Evolutionary conservation across 2,329 filamentous ascomycete species (phyloP).

Genomic region (Paraconiothyrium sp.): DNA sequence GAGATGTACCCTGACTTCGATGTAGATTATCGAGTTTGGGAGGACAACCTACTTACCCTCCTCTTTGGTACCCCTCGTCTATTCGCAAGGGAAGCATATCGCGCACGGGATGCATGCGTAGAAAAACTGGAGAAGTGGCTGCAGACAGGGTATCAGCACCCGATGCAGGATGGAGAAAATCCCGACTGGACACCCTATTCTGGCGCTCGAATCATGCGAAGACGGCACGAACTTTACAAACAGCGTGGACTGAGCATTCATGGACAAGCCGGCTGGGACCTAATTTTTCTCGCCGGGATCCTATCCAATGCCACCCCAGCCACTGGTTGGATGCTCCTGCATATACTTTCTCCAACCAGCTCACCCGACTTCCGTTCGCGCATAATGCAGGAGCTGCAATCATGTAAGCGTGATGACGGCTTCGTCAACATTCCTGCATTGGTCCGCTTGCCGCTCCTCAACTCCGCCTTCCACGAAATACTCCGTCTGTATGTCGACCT

Average conservation of each 20-base stretch:
- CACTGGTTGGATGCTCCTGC: conserved; percentile 1
- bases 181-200: conserved; percentile 4
- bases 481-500: conserved; percentile 8
- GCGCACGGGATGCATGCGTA: conserved; percentile 7
- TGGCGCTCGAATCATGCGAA: conserved; percentile 4
- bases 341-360: conserved; percentile 2
- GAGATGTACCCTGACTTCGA: conserved; percentile 11
- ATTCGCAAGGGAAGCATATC: conserved; percentile 3
- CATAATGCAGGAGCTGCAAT: conserved; percentile 5
- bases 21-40: background rate
- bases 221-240: conserved; percentile 2
- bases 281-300: conserved; percentile 6
- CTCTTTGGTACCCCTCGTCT: conserved; percentile 7
- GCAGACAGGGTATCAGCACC: background rate
- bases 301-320: conserved; percentile 2
- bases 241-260: conserved; percentile 1
- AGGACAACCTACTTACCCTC: background rate
- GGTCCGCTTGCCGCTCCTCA: background rate
- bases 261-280: conserved; percentile 6
- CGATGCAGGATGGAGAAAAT: background rate
- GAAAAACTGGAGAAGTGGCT: conserved; percentile 5
- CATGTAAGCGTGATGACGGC: background rate
- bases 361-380: background rate
- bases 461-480: conserved; percentile 5
- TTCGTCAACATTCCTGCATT: background rate